Base-by-base conservation (phyloP, 495 filamentous ascomycete genomes). In the Gamarada debralockiae region DNA sequence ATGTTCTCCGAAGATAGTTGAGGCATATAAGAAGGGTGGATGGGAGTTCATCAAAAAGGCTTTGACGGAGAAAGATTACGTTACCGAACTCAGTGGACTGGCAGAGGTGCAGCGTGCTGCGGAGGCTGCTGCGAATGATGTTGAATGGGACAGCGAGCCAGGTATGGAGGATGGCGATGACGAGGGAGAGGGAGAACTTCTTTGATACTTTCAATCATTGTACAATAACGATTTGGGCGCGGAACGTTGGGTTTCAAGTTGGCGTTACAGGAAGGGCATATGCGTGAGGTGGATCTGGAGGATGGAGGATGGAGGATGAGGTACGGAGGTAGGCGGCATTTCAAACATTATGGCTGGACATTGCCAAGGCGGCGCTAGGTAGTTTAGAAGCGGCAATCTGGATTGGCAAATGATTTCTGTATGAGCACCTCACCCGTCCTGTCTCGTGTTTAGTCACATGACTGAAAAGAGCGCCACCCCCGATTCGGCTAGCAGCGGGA, bases 41-140 rank as follows among this genome's bases (percentile, higher is more conserved):
- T 98, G 91, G 90, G 79, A 81, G 3, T 97, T 98, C 68, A 86
- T 98, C 33, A 87, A 87, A 72, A 83, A 74, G 60, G 93, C 92
- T 22, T 70, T 97, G 6, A 83, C 87, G 57, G 87, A 95, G 65
- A 81, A 80, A 46, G 86, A 91, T 2, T 97, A 88, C 65, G 87
- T 98, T 0, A 89, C 91, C 58, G 90, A 96, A 63, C 69, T 97
- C 34, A 95, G 88, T 60, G 93, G 93, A 8, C 73, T 97, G 34
- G 89, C 87, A 43, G 92, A 97, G 74, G 91, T 96, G 51, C 92
- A 97, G 66, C 76, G 85, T 62, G 73, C 71, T 63, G 93, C 92
- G 0, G 90, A 93, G 64, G 80, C 79, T 63, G 79, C 79, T 33
- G 69, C 78, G 21, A 75, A 71, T 33, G 77, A 81, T 38, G 69